Evolutionary conservation across 352 stramenopile species (phyloP).

Genomic region (Phytophthora megakarya): DNA sequence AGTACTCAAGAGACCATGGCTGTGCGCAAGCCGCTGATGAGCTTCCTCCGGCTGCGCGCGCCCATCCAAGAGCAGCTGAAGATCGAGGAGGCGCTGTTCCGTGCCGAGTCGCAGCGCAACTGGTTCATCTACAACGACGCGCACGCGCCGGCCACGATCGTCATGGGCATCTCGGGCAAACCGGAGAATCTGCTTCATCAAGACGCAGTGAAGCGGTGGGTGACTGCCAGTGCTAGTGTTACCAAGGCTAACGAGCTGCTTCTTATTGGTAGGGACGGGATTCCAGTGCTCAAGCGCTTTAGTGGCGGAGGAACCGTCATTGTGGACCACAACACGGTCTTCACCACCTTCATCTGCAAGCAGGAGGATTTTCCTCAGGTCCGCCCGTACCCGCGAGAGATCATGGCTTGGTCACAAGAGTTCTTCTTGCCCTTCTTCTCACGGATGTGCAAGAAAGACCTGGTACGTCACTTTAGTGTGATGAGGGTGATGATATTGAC

Average conservation of each 20-base stretch:
- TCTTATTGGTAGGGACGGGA: constrained; percentile 52
- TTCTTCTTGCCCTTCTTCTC: constrained; percentile 86
- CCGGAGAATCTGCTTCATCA: constrained; percentile 90
- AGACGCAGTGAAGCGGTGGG: constrained; percentile 76
- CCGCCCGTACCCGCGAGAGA: constrained; percentile 88
- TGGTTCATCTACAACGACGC: constrained; percentile 86
- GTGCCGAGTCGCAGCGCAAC: constrained; percentile 80
- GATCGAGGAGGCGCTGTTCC: constrained; percentile 94
- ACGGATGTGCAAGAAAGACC: constrained; percentile 43
- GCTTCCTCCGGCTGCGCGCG: constrained; percentile 70
- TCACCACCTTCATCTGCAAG: constrained; percentile 93
- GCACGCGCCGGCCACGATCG: constrained; percentile 79
- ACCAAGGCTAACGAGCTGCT: not conserved
- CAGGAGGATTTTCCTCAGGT: constrained; percentile 75
- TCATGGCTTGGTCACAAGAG: constrained; percentile 92
- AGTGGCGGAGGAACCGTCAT: constrained; percentile 97
- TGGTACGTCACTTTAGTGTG: constrained; percentile 30
- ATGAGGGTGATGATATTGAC: too few relatives aligned
- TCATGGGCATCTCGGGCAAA: constrained; percentile 97
- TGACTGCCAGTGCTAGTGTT: not conserved
- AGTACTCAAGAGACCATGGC: constrained; percentile 15
- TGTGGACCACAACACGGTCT: constrained; percentile 93
- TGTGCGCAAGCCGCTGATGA: constrained; percentile 55
- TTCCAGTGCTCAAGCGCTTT: constrained; percentile 94
- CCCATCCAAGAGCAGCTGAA: constrained; percentile 86